Evolutionary conservation across 371 early-diverging fungal genomes (phyloP).

Genomic region (Syncephalis plumigaleata): DNA sequence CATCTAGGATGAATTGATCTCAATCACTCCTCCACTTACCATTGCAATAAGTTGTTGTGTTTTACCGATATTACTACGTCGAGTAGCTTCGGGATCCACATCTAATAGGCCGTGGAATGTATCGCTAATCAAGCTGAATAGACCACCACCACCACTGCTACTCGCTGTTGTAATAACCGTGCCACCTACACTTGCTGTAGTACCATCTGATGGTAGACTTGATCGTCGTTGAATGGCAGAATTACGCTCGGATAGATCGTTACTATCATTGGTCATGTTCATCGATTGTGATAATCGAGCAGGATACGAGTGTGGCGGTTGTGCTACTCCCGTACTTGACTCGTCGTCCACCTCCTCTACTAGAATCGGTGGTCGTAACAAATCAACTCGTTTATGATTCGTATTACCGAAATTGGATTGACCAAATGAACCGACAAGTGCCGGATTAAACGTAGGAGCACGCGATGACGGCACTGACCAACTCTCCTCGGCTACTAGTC

Average conservation of each 20-base stretch:
- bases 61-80: conserved; percentile 75
- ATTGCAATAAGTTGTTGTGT: conserved; percentile 66
- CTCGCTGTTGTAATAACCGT: conserved; percentile 5
- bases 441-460: too few relatives aligned
- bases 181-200: too few relatives aligned
- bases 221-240: neutral
- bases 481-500: too few relatives aligned
- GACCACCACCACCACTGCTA: conserved; percentile 22
- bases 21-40: conserved; percentile 9
- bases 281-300: conserved; percentile 11
- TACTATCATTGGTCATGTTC: conserved; percentile 8
- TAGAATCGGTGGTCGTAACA: too few relatives aligned
- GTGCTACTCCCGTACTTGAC: neutral
- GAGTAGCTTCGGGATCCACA: conserved; percentile 82
- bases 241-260: neutral
- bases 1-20: too few relatives aligned
- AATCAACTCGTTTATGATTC: neutral
- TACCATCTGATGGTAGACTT: conserved; percentile 13
- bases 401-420: too few relatives aligned
- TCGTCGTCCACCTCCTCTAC: neutral
- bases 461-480: too few relatives aligned
- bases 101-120: conserved; percentile 80
- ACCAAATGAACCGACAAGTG: too few relatives aligned
- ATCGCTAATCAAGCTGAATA: conserved; percentile 46
- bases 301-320: neutral